These are phyloP conservation scores for Cercospora sp. DNA, from an alignment of 2,329 filamentous ascomycete genomes.

Conservation along the genomic window DNA sequence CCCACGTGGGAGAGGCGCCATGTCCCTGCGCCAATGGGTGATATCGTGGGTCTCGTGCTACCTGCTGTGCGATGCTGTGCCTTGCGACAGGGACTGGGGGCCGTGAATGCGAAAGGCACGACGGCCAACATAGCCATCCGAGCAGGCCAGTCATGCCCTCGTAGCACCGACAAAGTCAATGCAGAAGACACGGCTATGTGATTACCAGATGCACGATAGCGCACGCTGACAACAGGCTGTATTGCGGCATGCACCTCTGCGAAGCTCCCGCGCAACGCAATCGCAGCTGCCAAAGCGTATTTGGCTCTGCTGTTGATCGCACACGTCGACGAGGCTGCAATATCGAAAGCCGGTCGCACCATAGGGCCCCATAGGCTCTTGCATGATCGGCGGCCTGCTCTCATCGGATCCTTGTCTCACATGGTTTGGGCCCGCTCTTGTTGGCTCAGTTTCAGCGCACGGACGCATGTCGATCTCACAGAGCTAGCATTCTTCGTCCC, in stretches of 20 bases:
- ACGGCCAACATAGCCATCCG: neutral
- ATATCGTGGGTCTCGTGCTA: neutral
- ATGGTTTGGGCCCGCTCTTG: neutral
- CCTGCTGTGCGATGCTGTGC: neutral
- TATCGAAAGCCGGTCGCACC: neutral
- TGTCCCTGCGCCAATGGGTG: neutral
- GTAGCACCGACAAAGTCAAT: neutral
- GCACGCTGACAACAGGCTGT: neutral
- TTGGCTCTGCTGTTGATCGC: neutral
- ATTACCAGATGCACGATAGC: neutral
- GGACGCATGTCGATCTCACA: neutral
- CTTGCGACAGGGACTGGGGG: neutral
- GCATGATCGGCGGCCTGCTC: neutral
- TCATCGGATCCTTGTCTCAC: neutral
- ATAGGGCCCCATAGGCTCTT: neutral
- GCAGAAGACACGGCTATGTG: neutral
- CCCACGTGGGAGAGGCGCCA: neutral
- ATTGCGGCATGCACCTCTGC: neutral
- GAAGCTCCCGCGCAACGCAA: neutral
- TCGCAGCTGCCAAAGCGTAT: neutral
- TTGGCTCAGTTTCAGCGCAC: neutral
- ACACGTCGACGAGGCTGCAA: neutral
- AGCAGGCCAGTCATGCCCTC: neutral
- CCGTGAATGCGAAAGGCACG: neutral
- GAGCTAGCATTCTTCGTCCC: neutral